Percentiles rank a stretch among this genome's conserved stretches.
phyloP scores from a whole-genome alignment of 2,329 filamentous ascomycete genomes.

The Alternaria conjuncta region DNA sequence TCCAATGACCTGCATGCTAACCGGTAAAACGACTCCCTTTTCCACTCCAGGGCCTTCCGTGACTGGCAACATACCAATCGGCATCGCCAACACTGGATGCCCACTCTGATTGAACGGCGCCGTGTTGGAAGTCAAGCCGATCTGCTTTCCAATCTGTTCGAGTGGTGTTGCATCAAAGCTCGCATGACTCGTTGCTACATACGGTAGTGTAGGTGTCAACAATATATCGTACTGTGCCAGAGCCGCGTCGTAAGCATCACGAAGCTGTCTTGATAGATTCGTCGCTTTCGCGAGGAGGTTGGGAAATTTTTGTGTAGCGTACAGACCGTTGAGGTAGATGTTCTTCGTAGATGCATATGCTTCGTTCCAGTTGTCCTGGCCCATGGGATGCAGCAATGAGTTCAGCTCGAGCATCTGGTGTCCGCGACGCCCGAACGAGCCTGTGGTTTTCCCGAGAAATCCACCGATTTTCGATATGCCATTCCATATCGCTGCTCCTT shows the following conservation, averaged over 20 bases:
- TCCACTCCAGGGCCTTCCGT: constrained; percentile 45
- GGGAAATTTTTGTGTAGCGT: constrained; percentile 55
- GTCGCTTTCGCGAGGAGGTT: constrained; percentile 57
- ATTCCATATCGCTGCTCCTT: constrained; percentile 61
- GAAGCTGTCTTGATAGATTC: constrained; percentile 56
- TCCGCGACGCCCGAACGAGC: constrained; percentile 54
- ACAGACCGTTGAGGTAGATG: constrained; percentile 60
- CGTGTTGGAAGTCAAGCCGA: constrained; percentile 64
- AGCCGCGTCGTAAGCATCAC: constrained; percentile 55
- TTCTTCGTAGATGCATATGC: constrained; percentile 61
- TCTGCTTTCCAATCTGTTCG: constrained; percentile 58
- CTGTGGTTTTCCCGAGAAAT: constrained; percentile 52
- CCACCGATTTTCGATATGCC: constrained; percentile 50
- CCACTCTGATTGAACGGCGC: constrained; percentile 64
- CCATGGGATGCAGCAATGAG: constrained; percentile 55
- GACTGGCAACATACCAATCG: constrained; percentile 56
- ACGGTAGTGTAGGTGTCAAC: constrained; percentile 59
- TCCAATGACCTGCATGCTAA: constrained; percentile 64
- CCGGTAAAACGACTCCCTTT: constrained; percentile 50
- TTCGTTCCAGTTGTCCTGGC: constrained; percentile 57
- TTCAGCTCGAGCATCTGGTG: constrained; percentile 61
- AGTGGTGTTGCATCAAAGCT: constrained; percentile 49
- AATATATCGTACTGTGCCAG: constrained; percentile 54
- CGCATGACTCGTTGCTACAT: constrained; percentile 55
- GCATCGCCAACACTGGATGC: constrained; percentile 62